phyloP scores from a whole-genome alignment of 495 filamentous ascomycete species.

The Tetracladium setigerum region DNA sequence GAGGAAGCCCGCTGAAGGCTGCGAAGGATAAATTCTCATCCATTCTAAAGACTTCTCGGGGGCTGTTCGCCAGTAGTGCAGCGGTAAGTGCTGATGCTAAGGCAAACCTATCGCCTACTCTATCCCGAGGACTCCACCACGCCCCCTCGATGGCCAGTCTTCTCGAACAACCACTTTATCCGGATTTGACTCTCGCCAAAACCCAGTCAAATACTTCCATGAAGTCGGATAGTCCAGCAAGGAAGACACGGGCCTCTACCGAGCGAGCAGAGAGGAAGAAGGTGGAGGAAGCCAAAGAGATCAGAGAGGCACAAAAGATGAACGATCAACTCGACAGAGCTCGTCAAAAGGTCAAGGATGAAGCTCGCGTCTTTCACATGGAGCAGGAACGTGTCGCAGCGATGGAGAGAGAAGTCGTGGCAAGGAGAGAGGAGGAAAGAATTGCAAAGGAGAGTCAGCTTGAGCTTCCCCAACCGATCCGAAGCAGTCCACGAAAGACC shows the following conservation, averaged over 20 bases:
- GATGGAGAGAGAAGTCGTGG: constrained; percentile 36
- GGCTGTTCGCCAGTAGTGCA: constrained; percentile 73
- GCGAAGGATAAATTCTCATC: constrained; percentile 85
- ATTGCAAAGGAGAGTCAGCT: constrained; percentile 25
- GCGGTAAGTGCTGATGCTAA: constrained; percentile 71
- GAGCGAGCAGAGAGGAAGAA: constrained; percentile 49
- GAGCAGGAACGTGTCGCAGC: constrained; percentile 47
- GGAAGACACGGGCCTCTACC: constrained; percentile 64
- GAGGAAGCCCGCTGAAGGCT: constrained; percentile 75
- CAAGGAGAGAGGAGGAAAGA: constrained; percentile 37
- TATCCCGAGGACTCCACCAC: constrained; percentile 4
- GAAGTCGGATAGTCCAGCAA: constrained; percentile 35
- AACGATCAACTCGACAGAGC: constrained; percentile 47
- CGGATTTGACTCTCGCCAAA: constrained; percentile 30
- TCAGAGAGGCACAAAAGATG: constrained; percentile 36
- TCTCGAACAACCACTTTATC: constrained; percentile 29
- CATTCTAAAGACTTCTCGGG: constrained; percentile 77
- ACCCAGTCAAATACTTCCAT: constrained; percentile 19
- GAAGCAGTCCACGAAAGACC: constrained; percentile 40
- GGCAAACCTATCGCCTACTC: constrained; percentile 40
- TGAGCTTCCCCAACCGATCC: constrained; percentile 33
- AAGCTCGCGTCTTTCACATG: constrained; percentile 51
- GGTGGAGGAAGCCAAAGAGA: constrained; percentile 56
- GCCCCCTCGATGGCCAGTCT: constrained; percentile 15
- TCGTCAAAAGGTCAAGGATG: constrained; percentile 52